Conservation (phyloP, 345 rosid species). For the Kernera saxatilis region DNA sequence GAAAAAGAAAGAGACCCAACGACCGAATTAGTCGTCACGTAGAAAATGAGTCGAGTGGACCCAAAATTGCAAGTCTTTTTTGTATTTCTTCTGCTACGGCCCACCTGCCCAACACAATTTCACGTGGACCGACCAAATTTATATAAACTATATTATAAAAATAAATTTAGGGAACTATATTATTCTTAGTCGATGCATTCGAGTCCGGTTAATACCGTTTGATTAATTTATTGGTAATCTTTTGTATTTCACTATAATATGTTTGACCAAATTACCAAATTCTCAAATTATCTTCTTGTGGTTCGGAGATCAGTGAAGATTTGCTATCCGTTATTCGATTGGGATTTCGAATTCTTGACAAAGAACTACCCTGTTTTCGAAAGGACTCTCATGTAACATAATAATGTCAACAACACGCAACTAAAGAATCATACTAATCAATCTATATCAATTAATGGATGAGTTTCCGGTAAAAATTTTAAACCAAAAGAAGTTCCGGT, state of each 20-base stretch:
- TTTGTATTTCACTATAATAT: neutral
- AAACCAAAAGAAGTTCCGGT: neutral
- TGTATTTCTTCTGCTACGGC: constrained; percentile 25
- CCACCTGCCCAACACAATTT: constrained; percentile 31
- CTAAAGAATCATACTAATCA: neutral
- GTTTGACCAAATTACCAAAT: neutral
- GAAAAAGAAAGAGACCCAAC: neutral
- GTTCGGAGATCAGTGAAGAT: neutral
- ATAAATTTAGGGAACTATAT: neutral
- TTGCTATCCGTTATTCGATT: neutral
- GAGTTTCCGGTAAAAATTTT: neutral
- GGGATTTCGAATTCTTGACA: neutral
- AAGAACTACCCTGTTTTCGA: neutral
- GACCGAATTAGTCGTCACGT: constrained; percentile 18
- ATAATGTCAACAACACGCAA: neutral
- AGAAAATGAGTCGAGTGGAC: constrained; percentile 24
- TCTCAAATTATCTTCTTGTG: neutral
- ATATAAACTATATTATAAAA: neutral
- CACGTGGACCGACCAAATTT: constrained; percentile 41
- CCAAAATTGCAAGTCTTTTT: constrained; percentile 13
- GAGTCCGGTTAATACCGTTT: neutral
- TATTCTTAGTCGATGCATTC: neutral
- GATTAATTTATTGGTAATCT: neutral
- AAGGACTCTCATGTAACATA: neutral
- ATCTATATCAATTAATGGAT: neutral